These are phyloP conservation scores for Podaxis sp. DNA, from an alignment of 768 basidiomycete species.

Conservation along the genomic window DNA sequence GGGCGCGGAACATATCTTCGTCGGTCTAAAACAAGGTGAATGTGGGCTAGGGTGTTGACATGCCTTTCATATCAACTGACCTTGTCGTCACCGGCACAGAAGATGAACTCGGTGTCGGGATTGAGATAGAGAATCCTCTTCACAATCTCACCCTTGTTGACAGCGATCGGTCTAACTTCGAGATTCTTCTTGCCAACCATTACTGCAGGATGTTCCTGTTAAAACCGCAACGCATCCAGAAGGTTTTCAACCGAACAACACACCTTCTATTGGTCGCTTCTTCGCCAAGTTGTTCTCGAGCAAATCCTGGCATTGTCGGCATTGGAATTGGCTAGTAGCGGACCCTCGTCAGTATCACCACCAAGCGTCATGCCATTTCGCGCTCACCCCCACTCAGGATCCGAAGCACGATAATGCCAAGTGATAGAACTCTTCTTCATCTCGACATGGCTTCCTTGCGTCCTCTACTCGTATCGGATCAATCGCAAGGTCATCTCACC, in stretches of 20 bases:
- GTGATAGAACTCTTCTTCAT: conserved; percentile 97
- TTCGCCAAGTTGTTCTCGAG: conserved; percentile 92
- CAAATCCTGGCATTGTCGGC: conserved; percentile 94
- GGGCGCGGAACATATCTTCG: conserved; percentile 98
- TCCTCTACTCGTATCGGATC: conserved; percentile 48
- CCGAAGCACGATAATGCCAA: conserved; percentile 92
- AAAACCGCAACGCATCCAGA: neutral
- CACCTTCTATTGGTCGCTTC: conserved; percentile 92
- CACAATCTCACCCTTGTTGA: conserved; percentile 99
- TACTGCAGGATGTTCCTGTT: conserved; percentile 43
- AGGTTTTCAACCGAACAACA: conserved; percentile 16
- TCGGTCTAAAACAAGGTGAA: conserved; percentile 60
- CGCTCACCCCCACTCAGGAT: conserved; percentile 94
- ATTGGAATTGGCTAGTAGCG: conserved; percentile 75
- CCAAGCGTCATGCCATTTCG: neutral
- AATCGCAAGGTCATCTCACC: neutral
- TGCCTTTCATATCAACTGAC: conserved; percentile 31
- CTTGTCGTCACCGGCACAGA: conserved; percentile 99
- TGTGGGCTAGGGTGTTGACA: neutral
- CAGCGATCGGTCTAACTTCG: conserved; percentile 91
- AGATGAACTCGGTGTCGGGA: conserved; percentile 92
- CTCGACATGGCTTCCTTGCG: conserved; percentile 95
- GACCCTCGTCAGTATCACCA: conserved; percentile 11
- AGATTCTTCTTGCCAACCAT: conserved; percentile 98
- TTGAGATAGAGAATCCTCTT: conserved; percentile 91